Base-by-base conservation (phyloP, 106 monocot genomes). In the Agapanthus africanus region DNA sequence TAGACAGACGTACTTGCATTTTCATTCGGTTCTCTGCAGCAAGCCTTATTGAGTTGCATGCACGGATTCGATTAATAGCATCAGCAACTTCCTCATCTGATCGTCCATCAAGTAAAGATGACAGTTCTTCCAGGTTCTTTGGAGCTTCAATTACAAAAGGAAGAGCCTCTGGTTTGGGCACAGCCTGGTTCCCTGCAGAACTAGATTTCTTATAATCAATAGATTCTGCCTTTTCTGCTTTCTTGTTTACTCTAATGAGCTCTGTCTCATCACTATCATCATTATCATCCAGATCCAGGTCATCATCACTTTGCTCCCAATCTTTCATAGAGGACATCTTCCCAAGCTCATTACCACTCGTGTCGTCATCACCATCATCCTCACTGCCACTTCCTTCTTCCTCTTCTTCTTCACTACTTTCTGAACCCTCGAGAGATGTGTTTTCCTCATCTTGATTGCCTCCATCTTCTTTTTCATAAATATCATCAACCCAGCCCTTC, bases 111-210 rank as follows among this genome's bases (percentile, higher is more conserved):
- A 99, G 68, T 83, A 99, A 87, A 9, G 75, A 74, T 37, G 76
- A 81, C 33, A 99, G 56, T 15, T 90, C 93, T 41, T 49, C 44
- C 61, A 93, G 42, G 63, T 71, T 83, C 26, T 65, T 85, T 71
- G 99, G 99, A 40, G 81, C 99, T 67, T 99, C 85, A 57, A 99
- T 99, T 37, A 93, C 85, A 87, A 77, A 99, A 59, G 99, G 93
- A 57, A 99, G 80, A 19, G 74, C 71, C 22, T 81, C 76, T 51
- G 79, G 40, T 64, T 80, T 75, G 16, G 26, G 40, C 15, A 47
- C n/a, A n/a, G n/a, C n/a, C n/a, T n/a, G n/a, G n/a, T n/a, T n/a
- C n/a, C n/a, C n/a, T n/a, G n/a, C n/a, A n/a, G n/a, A 41, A 50
- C 62, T 74, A 40, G 32, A 34, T 34, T 83, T 77, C 32, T 54